These are phyloP conservation scores for Mytilinidion resinicola DNA, from an alignment of 495 filamentous ascomycete genomes.

Conservation along the genomic window DNA sequence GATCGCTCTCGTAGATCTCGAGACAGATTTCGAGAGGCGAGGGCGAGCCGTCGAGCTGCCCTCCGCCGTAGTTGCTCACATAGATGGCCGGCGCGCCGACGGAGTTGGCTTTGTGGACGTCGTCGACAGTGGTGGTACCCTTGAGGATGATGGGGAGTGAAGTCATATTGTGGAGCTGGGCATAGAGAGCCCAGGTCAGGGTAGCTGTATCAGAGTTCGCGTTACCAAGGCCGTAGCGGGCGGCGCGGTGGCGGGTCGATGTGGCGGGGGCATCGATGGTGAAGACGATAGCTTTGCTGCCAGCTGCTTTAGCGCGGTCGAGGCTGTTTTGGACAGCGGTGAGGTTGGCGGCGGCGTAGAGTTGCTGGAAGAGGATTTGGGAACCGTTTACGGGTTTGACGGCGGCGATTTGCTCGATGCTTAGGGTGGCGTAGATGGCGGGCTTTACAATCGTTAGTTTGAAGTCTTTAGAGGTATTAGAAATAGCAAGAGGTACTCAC, in stretches of 20 bases:
- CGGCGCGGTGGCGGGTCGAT: conserved; percentile 3
- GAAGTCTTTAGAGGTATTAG: too few species aligned
- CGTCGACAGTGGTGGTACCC: conserved; percentile 42
- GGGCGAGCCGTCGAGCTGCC: conserved; percentile 38
- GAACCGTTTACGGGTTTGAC: neutral
- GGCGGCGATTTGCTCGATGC: neutral
- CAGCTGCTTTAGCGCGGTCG: neutral
- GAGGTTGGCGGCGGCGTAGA: conserved; percentile 4
- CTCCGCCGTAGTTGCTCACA: conserved; percentile 43
- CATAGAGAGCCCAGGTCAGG: conserved; percentile 8
- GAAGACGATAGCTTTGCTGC: conserved; percentile 7
- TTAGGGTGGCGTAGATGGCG: neutral
- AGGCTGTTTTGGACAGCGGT: neutral
- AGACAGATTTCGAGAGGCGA: conserved; percentile 34
- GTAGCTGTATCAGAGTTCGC: neutral
- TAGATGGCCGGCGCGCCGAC: conserved; percentile 29
- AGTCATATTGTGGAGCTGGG: conserved; percentile 2
- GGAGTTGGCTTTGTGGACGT: conserved; percentile 36
- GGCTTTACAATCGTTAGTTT: neutral
- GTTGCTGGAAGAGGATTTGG: conserved; percentile 10
- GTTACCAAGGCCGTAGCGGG: neutral
- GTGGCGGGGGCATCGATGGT: conserved; percentile 3
- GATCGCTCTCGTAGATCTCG: too few species aligned
- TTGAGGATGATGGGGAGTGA: conserved; percentile 18
- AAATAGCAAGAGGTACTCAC: too few species aligned